Base-by-base conservation (phyloP, 768 basidiomycete species). In the Butyriboletus loyo region DNA sequence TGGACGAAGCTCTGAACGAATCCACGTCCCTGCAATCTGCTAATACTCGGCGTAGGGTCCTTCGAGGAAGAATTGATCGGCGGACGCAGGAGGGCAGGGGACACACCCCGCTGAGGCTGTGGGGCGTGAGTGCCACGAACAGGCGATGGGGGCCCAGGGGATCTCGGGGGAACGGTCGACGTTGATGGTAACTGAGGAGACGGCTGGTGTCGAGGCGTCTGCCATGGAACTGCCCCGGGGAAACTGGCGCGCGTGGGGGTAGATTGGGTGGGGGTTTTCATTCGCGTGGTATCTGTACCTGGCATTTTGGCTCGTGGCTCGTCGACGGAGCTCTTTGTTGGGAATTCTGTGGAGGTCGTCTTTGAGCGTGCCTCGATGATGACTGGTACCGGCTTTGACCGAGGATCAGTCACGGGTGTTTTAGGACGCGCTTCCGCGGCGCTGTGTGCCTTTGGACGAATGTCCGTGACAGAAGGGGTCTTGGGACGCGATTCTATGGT, bases 1-100 rank as follows among this genome's bases (percentile, higher is more conserved):
- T 86, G 84, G 31, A 93, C 86, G 73, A 90, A 83, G 56, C 79
- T 89, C 67, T 89, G 86, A 3, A 93, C 91, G 63, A 93, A 92
- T 5, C 91, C 91, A 36, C 91, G 83, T 19, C 91, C 91, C 61
- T 92, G 85, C 17, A 93, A 70, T 54, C 89, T 75, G 55, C 87
- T 92, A 30, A 92, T 81, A 65, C 88, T 91, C 0, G 91, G 91
- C 2, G 89, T 89, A 4, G 81, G 81, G 40, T 89, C 89, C 65
- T 91, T 92, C 46, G 75, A 67, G 4, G 76, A 64, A 9, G 80
- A 71, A 2, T 75, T 72, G 11, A 7, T 7, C 3, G 63, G 65
- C 10, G 46, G 60, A 40, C 80, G 83, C 25, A 84, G 71, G 64
- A 89, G 86, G 5, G 79, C 81, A 17, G 82, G 79, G 5, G 86